Conservation (phyloP, 768 basidiomycete species). For the Serendipita sp. region DNA sequence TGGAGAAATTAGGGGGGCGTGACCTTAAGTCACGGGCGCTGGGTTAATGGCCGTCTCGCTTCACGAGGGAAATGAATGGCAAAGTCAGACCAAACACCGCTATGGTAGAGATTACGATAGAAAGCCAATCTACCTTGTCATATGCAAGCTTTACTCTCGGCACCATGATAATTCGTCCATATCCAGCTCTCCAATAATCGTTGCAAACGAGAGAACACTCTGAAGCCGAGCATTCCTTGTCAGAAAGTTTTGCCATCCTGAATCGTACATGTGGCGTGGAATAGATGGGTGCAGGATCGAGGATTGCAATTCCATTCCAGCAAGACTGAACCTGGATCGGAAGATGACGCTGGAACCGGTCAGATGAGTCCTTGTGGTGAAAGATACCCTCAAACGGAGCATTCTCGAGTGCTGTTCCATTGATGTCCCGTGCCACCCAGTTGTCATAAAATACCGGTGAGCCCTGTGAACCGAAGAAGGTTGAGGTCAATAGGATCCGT, state of each 20-base stretch:
- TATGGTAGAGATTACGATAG: background rate
- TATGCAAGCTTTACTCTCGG: constrained; percentile 94
- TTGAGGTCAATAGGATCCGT: background rate
- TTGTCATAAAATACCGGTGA: constrained; percentile 95
- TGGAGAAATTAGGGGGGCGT: background rate
- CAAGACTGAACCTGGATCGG: constrained; percentile 95
- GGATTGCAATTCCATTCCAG: constrained; percentile 94
- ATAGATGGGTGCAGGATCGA: constrained; percentile 95
- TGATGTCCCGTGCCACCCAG: constrained; percentile 98
- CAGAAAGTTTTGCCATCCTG: constrained; percentile 81
- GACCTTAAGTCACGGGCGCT: background rate
- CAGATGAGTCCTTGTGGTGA: constrained; percentile 58
- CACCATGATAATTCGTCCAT: constrained; percentile 95
- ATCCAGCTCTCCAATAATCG: constrained; percentile 94
- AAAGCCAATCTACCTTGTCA: constrained; percentile 42
- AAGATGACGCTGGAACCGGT: constrained; percentile 79
- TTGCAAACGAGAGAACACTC: constrained; percentile 97
- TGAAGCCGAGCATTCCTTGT: constrained; percentile 84
- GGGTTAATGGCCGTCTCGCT: background rate
- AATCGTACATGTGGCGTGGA: constrained; percentile 78
- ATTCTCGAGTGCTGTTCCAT: constrained; percentile 95
- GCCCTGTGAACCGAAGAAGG: constrained; percentile 22
- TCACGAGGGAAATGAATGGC: background rate
- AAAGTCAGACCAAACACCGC: background rate
- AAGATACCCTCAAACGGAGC: constrained; percentile 92